phyloP scores from a whole-genome alignment of 2,329 filamentous ascomycete species.

The Beauveria scarabaeidicola region DNA sequence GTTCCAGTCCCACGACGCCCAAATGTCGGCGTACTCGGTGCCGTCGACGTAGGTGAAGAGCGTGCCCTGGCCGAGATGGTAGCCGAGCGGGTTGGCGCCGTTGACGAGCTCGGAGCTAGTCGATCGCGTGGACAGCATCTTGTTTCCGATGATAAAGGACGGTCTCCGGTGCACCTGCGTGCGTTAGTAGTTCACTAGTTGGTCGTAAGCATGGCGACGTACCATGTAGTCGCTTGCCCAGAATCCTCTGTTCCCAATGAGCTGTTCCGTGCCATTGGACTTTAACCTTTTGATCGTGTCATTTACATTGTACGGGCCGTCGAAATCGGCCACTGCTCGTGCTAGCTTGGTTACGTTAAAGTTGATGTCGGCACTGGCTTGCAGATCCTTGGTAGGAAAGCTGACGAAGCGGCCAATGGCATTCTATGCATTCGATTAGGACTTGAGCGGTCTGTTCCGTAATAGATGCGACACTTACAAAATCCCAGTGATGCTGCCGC shows the following conservation, averaged over 20 bases:
- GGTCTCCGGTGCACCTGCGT: slow-evolving; percentile 14
- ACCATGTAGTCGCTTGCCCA: slow-evolving; percentile 20
- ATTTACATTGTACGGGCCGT: slow-evolving; percentile 12
- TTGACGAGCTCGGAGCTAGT: slow-evolving; percentile 17
- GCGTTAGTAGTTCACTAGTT: background rate
- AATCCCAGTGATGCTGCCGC: slow-evolving; percentile 16
- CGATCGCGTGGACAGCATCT: slow-evolving; percentile 16
- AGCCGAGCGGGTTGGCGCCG: slow-evolving; percentile 17
- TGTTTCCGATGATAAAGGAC: slow-evolving; percentile 15
- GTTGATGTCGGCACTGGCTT: slow-evolving; percentile 19
- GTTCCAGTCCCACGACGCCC: slow-evolving; percentile 19
- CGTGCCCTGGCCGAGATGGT: slow-evolving; percentile 19
- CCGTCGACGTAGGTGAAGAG: slow-evolving; percentile 18
- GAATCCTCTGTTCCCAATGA: slow-evolving; percentile 18
- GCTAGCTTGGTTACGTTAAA: slow-evolving; percentile 18
- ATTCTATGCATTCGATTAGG: slow-evolving; percentile 12
- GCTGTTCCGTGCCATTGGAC: slow-evolving; percentile 17
- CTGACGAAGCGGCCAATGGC: slow-evolving; percentile 18
- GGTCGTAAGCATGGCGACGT: background rate
- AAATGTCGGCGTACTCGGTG: slow-evolving; percentile 19
- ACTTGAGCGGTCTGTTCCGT: background rate
- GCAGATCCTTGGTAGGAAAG: slow-evolving; percentile 16
- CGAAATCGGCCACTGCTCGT: slow-evolving; percentile 15
- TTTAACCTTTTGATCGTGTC: slow-evolving; percentile 13
- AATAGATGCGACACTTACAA: slow-evolving; percentile 11